Conservation (phyloP, 1,284 basidiomycete species). For the Amylostereum chailletii region DNA sequence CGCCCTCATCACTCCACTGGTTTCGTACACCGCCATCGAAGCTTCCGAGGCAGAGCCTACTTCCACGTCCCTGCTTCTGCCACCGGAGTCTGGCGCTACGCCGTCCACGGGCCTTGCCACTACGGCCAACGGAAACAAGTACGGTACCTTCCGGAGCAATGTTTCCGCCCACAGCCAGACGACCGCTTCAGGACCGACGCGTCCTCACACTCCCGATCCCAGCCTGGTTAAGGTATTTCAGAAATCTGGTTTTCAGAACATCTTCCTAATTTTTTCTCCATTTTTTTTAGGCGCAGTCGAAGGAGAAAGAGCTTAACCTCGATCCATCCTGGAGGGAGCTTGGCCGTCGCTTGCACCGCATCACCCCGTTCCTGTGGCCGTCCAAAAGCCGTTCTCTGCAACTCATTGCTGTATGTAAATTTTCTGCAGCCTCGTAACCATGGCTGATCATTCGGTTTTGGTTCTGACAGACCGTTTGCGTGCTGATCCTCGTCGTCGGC, state of each 20-base stretch:
- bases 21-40: constrained; percentile 46
- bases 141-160: constrained; percentile 61
- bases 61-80: constrained; percentile 43
- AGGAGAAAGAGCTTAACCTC: constrained; percentile 48
- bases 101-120: constrained; percentile 38
- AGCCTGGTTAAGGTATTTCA: not conserved
- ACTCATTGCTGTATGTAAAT: constrained; percentile 50
- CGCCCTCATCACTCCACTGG: constrained; percentile 48
- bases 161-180: constrained; percentile 36
- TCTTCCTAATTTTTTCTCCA: constrained; percentile 7
- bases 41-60: constrained; percentile 33
- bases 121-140: constrained; percentile 46
- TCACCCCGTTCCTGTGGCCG: constrained; percentile 82
- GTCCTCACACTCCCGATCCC: constrained; percentile 54
- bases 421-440: constrained; percentile 5
- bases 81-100: constrained; percentile 30
- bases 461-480: constrained; percentile 44
- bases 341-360: constrained; percentile 45
- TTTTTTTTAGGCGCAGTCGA: constrained; percentile 25
- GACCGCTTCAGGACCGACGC: constrained; percentile 44
- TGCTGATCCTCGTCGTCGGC: constrained; percentile 62
- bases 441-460: constrained; percentile 5
- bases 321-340: constrained; percentile 65
- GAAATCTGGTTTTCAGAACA: constrained; percentile 6
- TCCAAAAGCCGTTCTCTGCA: constrained; percentile 57